Evolutionary conservation across 345 rosid species (phyloP), one percentile per base, ranked within the genome.

Genomic region (Salix arbutifolia): DNA sequence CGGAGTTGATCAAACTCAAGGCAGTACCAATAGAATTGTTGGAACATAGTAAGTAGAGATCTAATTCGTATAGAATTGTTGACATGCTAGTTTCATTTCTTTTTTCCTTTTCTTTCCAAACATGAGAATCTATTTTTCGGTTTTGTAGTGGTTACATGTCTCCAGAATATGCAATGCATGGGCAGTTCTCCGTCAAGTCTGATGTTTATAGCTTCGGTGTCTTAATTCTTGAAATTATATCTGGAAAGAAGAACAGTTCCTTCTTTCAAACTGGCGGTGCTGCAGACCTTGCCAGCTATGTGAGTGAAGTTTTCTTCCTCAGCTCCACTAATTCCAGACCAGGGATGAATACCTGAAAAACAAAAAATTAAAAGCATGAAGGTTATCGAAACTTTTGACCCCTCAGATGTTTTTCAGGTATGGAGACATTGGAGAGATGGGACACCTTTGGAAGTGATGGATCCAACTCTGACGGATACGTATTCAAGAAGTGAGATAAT

Each of bases 361-460:
- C 23, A 21, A 14, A 3, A 33, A 1, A 3, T 5, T 37, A 19
- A 8, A 8, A 10, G 28, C 62, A 8, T 10, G 0, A n/a, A 3
- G 28, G 11, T n/a, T 46, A 4, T n/a, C 3, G 62, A 25, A 58
- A 3, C 62, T 58, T 0, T 58, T 58, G 16, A n/a, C 13, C 26
- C 11, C n/a, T 37, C 5, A 16, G 73, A 1, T 8, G 2, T 14
- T 19, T 74, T 77, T 31, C 84, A 91, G 92, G 90, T 85, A 1
- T 90, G 91, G 94, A 80, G 76, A 71, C 85, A 84, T 44, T 90
- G 91, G 93, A 86, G 80, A 28, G 84, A 86, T 3, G 84, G 86
- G 25, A 65, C 82, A 70, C 88, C 82, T 10, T 53, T 83, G 79
- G 79, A 87, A 33, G 80, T 91, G 13, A 33, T 91, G 65, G 93